Evolutionary conservation across 2,329 filamentous ascomycete species (phyloP).

Genomic region (Cytospora schulzeri): DNA sequence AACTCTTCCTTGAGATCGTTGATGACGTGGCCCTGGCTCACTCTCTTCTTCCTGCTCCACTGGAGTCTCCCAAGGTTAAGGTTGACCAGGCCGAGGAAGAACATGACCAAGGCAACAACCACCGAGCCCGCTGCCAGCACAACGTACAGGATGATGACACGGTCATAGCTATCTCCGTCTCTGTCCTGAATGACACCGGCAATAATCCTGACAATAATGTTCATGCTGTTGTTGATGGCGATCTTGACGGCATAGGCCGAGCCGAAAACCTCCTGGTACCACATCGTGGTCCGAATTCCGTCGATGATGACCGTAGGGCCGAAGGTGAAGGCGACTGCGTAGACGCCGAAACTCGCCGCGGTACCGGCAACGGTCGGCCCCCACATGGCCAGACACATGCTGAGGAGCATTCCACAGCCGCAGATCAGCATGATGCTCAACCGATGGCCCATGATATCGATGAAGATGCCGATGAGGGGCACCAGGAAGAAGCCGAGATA

Average conservation of each 20-base stretch:
- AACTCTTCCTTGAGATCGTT: conserved; percentile 45
- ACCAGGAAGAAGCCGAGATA: conserved; percentile 62
- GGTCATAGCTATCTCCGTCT: conserved; percentile 57
- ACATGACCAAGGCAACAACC: conserved; percentile 44
- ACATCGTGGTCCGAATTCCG: conserved; percentile 60
- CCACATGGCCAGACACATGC: conserved; percentile 59
- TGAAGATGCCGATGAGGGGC: conserved; percentile 55
- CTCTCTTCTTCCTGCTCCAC: conserved; percentile 58
- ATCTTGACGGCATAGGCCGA: conserved; percentile 63
- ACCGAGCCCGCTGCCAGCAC: conserved; percentile 53
- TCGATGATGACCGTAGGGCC: conserved; percentile 64
- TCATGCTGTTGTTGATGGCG: conserved; percentile 65
- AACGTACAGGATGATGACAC: conserved; percentile 58
- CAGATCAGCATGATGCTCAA: conserved; percentile 48
- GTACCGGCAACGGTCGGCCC: conserved; percentile 52
- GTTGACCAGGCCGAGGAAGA: conserved; percentile 40
- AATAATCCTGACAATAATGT: conserved; percentile 59
- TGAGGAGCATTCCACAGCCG: conserved; percentile 51
- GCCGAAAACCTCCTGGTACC: conserved; percentile 62
- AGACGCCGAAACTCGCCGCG: conserved; percentile 61
- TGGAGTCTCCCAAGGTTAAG: conserved; percentile 53
- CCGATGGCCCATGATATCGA: conserved; percentile 58
- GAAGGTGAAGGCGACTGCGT: conserved; percentile 56
- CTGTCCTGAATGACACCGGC: conserved; percentile 61
- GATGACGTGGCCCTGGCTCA: conserved; percentile 47